Evolutionary conservation across 495 filamentous ascomycete species (phyloP).

Genomic region (Neurospora sp.): DNA sequence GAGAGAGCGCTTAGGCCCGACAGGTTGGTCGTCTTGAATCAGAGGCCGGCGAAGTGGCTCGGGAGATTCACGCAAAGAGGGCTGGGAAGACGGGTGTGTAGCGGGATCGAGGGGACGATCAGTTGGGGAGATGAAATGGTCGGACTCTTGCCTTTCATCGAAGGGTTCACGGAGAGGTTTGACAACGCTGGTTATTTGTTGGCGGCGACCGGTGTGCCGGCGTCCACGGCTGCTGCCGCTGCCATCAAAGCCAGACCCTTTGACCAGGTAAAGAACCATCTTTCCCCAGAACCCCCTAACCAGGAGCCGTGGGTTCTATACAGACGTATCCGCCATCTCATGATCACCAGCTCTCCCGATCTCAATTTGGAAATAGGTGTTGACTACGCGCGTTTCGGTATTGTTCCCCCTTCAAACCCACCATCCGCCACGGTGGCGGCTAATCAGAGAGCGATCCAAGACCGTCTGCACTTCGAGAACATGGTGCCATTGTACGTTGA

Average conservation of each 20-base stretch:
- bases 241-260: not conserved
- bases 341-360: not conserved
- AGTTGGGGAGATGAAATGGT: not conserved
- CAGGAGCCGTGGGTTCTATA: not conserved
- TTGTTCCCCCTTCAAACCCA: not conserved
- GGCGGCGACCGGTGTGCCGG: not conserved
- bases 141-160: not conserved
- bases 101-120: not conserved
- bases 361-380: not conserved
- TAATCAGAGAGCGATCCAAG: not conserved
- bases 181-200: not conserved
- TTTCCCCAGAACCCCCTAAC: not conserved
- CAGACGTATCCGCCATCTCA: constrained; percentile 1
- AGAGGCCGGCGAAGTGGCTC: not conserved
- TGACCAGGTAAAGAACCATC: not conserved
- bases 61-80: not conserved
- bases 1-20: not conserved
- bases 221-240: not conserved
- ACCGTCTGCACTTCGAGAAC: constrained; percentile 1
- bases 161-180: not conserved
- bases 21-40: not conserved
- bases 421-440: not conserved
- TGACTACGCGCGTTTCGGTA: not conserved
- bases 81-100: not conserved
- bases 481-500: constrained; percentile 1